Conservation (phyloP, 2,329 filamentous ascomycete genomes). For the Myriosclerotinia duriaeana region DNA sequence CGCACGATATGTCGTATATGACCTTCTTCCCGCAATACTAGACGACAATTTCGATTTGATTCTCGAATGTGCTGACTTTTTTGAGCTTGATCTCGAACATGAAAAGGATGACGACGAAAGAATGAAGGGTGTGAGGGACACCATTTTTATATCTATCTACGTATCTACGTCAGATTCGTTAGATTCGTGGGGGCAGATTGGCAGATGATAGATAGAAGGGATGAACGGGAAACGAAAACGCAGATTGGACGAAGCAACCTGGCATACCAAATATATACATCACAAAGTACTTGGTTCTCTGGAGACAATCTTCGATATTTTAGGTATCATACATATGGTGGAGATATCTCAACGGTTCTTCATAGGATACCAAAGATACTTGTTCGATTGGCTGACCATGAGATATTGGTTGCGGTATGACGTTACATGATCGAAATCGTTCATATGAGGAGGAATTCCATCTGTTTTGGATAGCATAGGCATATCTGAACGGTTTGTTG, state of each 20-base stretch:
- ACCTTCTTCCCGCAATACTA: background rate
- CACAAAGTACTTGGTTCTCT: background rate
- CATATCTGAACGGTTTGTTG: background rate
- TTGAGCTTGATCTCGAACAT: slow-evolving; percentile 6
- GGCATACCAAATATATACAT: slow-evolving; percentile 12
- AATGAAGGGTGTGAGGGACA: slow-evolving; percentile 4
- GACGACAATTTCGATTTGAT: background rate
- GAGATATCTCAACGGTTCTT: background rate
- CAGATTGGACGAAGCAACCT: background rate
- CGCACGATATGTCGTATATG: background rate
- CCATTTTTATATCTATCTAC: slow-evolving; percentile 14
- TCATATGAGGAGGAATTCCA: background rate
- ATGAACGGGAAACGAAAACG: background rate
- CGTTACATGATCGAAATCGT: slow-evolving; percentile 10
- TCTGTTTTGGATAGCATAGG: background rate
- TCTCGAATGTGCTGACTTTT: background rate
- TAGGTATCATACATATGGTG: background rate
- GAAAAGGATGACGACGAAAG: slow-evolving; percentile 1
- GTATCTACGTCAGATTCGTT: background rate
- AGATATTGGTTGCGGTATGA: background rate
- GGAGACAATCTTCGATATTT: background rate
- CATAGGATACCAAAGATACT: background rate
- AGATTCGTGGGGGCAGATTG: background rate
- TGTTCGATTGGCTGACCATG: background rate
- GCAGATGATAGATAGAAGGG: slow-evolving; percentile 2